Evolutionary conservation across 2,329 filamentous ascomycete genomes (phyloP).

Genomic region (Bisporella sp.): DNA sequence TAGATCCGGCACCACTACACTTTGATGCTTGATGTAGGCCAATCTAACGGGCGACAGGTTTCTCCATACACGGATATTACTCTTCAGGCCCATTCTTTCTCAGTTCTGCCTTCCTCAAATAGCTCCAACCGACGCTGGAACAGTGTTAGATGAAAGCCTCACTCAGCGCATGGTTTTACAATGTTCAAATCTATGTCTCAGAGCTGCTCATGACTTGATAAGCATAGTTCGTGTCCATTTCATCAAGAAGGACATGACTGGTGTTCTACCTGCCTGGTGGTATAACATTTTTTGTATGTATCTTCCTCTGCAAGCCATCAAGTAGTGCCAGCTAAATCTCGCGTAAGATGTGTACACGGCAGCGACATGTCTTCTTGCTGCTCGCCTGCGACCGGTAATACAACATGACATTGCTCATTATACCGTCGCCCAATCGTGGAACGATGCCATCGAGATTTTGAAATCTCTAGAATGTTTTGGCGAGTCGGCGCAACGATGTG

Average conservation of each 20-base stretch:
- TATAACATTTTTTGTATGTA: neutral
- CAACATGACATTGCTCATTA: neutral
- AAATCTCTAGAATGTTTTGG: neutral
- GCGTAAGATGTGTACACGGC: neutral
- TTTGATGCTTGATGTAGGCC: neutral
- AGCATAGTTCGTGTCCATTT: neutral
- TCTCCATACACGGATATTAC: neutral
- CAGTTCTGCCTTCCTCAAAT: neutral
- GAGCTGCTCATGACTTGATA: neutral
- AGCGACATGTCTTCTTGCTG: neutral
- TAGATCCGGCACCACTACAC: too few species aligned
- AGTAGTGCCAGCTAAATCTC: too few species aligned
- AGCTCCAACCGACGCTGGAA: neutral
- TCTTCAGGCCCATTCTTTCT: neutral
- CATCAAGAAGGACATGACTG: neutral
- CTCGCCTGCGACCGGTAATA: neutral
- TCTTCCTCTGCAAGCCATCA: too few species aligned
- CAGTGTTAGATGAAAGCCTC: neutral
- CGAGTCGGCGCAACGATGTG: neutral
- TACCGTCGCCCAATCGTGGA: neutral
- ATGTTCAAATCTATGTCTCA: neutral
- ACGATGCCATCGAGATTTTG: neutral
- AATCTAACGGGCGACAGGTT: neutral
- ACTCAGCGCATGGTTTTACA: neutral
- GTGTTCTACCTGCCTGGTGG: neutral